Conservation (phyloP, 192 early-diverging fungal genomes). For the Anaeromyces robustus region DNA sequence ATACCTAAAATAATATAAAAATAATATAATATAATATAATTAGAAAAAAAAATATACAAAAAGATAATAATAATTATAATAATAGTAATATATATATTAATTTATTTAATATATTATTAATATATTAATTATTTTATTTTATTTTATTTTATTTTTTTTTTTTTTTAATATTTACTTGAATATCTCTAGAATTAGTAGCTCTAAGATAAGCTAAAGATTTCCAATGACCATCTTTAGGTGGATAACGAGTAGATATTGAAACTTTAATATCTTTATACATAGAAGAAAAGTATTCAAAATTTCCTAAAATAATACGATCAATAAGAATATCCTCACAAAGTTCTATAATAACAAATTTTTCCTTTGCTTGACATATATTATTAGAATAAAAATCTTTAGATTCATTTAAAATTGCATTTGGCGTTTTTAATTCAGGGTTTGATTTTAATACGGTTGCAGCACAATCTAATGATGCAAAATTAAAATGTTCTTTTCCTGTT, state of each 20-base stretch:
- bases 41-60: neutral
- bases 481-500: slow-evolving; percentile 65
- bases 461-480: slow-evolving; percentile 88
- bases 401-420: slow-evolving; percentile 66
- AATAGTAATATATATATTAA: too few relatives aligned
- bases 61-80: too few relatives aligned
- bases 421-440: slow-evolving; percentile 68
- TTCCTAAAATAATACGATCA: slow-evolving; percentile 75
- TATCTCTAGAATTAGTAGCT: slow-evolving; percentile 71
- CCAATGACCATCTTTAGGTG: slow-evolving; percentile 40
- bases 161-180: neutral
- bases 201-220: slow-evolving; percentile 61
- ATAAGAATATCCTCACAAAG: slow-evolving; percentile 89
- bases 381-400: slow-evolving; percentile 54
- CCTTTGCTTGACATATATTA: neutral
- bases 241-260: slow-evolving; percentile 39
- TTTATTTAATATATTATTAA: too few relatives aligned
- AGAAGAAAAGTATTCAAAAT: slow-evolving; percentile 92
- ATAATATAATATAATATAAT: neutral
- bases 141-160: neutral
- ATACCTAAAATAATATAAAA: slow-evolving; percentile 42
- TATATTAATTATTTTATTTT: too few relatives aligned
- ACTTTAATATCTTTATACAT: slow-evolving; percentile 81
- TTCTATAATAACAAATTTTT: slow-evolving; percentile 79
- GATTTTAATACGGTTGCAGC: slow-evolving; percentile 71